Conservation (phyloP, 208 protist genomes). For the Trypanosoma mega region DNA sequence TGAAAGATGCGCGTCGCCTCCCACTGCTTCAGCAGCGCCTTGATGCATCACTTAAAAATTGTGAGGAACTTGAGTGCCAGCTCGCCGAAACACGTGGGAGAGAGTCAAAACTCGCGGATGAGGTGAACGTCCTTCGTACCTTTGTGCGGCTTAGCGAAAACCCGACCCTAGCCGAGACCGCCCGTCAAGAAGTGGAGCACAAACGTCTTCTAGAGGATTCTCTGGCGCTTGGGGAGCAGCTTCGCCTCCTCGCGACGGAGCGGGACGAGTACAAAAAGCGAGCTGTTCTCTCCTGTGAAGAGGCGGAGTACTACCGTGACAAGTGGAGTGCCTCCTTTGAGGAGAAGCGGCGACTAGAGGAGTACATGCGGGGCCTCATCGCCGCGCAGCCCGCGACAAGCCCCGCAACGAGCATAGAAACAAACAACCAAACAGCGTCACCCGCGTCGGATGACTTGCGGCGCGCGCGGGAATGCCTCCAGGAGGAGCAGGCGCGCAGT, state of each 20-base stretch:
- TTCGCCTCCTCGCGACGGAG: constrained; percentile 27
- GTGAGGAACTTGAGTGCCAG: constrained; percentile 36
- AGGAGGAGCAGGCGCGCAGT: constrained; percentile 17
- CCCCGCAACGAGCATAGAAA: background rate
- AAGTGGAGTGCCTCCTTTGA: constrained; percentile 5
- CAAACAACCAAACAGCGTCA: too few species aligned
- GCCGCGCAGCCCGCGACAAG: background rate
- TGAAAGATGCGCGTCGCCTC: constrained; percentile 31
- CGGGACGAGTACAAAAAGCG: constrained; percentile 38
- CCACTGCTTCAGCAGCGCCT: constrained; percentile 36
- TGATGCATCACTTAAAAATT: constrained; percentile 23
- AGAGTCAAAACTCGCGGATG: constrained; percentile 36
- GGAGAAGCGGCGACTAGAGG: constrained; percentile 17
- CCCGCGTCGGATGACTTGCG: constrained; percentile 1
- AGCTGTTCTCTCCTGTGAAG: constrained; percentile 39
- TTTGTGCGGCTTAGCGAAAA: constrained; percentile 41
- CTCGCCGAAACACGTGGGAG: constrained; percentile 31
- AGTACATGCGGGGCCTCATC: constrained; percentile 16
- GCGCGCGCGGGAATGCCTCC: constrained; percentile 1
- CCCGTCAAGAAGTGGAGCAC: constrained; percentile 23
- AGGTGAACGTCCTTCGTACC: constrained; percentile 36
- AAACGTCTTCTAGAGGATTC: constrained; percentile 36
- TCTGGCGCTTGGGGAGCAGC: constrained; percentile 24
- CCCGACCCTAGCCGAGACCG: constrained; percentile 33
- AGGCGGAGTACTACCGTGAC: constrained; percentile 36